A percentile compares a stretch with the other conserved stretches of the same genome.
phyloP scores from a whole-genome alignment of 129 eudicot genomes.

The Ambrosia trifida region DNA sequence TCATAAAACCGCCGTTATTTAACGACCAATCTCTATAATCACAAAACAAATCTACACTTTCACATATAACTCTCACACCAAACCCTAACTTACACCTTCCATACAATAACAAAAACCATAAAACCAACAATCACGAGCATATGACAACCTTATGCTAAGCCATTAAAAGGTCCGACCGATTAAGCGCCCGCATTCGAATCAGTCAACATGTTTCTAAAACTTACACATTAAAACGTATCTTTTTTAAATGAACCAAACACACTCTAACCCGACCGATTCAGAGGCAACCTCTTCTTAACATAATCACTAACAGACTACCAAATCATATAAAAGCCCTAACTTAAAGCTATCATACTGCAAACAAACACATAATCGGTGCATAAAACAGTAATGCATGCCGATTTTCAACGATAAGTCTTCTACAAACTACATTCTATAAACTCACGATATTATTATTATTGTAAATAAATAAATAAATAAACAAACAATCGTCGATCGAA shows the following conservation, averaged over 20 bases:
- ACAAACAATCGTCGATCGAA: slow-evolving; percentile 16
- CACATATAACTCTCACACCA: background rate
- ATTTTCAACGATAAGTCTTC: slow-evolving; percentile 11
- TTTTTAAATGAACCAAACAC: too few relatives aligned
- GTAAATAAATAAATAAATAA: background rate
- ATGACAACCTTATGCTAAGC: too few relatives aligned
- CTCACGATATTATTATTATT: background rate
- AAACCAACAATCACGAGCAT: background rate
- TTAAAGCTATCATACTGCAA: background rate
- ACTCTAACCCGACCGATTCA: too few relatives aligned
- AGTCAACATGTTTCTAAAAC: too few relatives aligned
- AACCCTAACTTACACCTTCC: background rate
- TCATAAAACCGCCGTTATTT: background rate
- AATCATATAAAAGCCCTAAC: slow-evolving; percentile 3
- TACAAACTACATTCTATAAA: background rate
- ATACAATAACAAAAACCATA: background rate
- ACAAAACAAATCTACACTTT: background rate
- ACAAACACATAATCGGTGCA: slow-evolving; percentile 6
- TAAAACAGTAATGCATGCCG: slow-evolving; percentile 31
- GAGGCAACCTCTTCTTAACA: too few relatives aligned
- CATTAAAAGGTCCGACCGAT: too few relatives aligned
- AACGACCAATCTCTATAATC: background rate
- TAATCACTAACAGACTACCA: background rate
- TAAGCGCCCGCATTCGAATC: too few relatives aligned
- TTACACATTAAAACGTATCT: too few relatives aligned